These are phyloP conservation scores for Colletotrichum filicis DNA, from an alignment of 2,329 filamentous ascomycete species.

Conservation along the genomic window DNA sequence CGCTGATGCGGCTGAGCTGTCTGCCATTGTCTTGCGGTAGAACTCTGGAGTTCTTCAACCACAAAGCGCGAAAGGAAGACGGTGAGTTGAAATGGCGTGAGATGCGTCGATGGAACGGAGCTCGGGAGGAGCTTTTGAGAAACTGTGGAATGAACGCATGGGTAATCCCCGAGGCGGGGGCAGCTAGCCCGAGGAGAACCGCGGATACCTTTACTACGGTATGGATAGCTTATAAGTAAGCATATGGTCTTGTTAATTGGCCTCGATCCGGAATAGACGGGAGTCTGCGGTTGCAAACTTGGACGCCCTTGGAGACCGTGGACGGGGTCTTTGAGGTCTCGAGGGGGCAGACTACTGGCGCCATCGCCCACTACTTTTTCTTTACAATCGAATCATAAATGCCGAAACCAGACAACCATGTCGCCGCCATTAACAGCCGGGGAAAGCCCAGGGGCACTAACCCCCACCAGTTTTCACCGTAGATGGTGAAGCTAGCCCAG, in stretches of 20 bases:
- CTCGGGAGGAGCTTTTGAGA: background rate
- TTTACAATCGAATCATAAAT: background rate
- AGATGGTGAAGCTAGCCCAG: background rate
- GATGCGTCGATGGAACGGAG: background rate
- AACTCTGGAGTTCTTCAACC: too few relatives aligned
- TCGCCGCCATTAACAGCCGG: background rate
- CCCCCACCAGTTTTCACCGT: too few relatives aligned
- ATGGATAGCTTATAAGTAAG: too few relatives aligned
- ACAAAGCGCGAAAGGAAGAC: background rate
- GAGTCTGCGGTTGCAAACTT: background rate
- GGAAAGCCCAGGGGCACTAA: background rate
- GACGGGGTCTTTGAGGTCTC: background rate
- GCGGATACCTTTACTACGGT: too few relatives aligned
- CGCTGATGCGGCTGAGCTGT: background rate
- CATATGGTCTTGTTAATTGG: background rate
- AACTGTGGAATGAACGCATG: too few relatives aligned
- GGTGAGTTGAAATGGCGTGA: background rate
- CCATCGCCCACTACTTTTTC: background rate
- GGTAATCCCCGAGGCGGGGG: background rate
- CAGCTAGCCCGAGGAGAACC: background rate
- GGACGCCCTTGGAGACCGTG: background rate
- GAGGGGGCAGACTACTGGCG: background rate
- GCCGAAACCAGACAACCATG: background rate
- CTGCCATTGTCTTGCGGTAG: background rate
- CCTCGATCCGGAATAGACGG: background rate